Conservation (phyloP, 768 basidiomycete species). For the Termitomyces bulborhizus region DNA sequence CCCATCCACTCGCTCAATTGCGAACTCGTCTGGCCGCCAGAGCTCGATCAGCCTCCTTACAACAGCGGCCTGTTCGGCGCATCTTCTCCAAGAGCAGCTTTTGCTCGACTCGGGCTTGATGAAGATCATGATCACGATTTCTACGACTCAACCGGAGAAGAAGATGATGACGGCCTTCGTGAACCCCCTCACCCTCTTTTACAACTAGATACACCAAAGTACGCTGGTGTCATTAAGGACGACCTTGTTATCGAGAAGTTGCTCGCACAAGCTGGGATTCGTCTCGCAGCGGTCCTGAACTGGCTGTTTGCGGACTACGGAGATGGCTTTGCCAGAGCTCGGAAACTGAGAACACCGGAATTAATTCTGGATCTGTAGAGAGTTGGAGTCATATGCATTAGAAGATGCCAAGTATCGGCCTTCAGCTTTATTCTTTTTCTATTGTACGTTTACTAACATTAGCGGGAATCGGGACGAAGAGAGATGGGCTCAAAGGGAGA, state of each 20-base stretch:
- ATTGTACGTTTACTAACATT: neutral
- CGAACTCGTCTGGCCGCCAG: slow-evolving; percentile 72
- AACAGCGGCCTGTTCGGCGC: slow-evolving; percentile 2
- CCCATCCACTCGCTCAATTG: slow-evolving; percentile 77
- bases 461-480: too few relatives aligned
- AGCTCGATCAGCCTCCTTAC: slow-evolving; percentile 49
- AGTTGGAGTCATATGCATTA: neutral
- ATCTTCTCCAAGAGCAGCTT: neutral
- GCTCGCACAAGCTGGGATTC: slow-evolving; percentile 75
- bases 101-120: neutral
- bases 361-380: neutral
- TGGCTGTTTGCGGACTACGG: slow-evolving; percentile 49
- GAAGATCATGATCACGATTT: slow-evolving; percentile 13
- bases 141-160: slow-evolving; percentile 7
- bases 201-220: slow-evolving; percentile 79
- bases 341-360: neutral
- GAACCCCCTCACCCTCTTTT: slow-evolving; percentile 28
- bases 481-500: too few relatives aligned
- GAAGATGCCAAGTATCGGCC: neutral
- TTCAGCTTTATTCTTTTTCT: neutral
- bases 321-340: neutral
- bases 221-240: slow-evolving; percentile 61
- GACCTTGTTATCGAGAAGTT: slow-evolving; percentile 75
- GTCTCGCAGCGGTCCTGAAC: slow-evolving; percentile 82
- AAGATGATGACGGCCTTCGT: neutral